Evolutionary conservation across 768 basidiomycete species (phyloP).

Genomic region (Tricholoma flavovirens): DNA sequence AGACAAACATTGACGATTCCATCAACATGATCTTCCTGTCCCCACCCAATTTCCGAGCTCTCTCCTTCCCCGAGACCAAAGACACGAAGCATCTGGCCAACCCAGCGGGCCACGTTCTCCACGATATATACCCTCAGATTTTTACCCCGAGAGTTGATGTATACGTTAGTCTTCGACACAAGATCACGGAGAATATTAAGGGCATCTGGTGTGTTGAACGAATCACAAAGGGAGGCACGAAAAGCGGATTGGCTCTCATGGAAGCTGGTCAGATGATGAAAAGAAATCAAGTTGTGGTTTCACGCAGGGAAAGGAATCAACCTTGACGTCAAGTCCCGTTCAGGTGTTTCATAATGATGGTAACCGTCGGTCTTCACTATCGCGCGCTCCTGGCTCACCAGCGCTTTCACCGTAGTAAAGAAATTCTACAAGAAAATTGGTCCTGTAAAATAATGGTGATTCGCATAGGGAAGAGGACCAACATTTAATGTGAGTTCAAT

Average conservation of each 20-base stretch:
- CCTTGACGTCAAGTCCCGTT: slow-evolving; percentile 64
- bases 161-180: slow-evolving; percentile 81
- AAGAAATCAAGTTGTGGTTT: slow-evolving; percentile 4
- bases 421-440: slow-evolving; percentile 64
- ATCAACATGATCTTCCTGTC: slow-evolving; percentile 46
- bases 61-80: slow-evolving; percentile 76
- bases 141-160: slow-evolving; percentile 65
- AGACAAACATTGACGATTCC: slow-evolving; percentile 47
- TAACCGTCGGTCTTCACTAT: slow-evolving; percentile 51
- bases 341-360: slow-evolving; percentile 61
- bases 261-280: slow-evolving; percentile 41
- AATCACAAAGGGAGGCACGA: slow-evolving; percentile 87
- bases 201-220: slow-evolving; percentile 91
- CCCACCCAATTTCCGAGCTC: slow-evolving; percentile 79
- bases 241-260: slow-evolving; percentile 72
- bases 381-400: slow-evolving; percentile 51
- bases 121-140: slow-evolving; percentile 58
- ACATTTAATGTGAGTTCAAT: slow-evolving; percentile 86
- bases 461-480: slow-evolving; percentile 20
- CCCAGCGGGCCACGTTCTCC: slow-evolving; percentile 61
- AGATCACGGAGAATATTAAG: slow-evolving; percentile 72
- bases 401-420: slow-evolving; percentile 82
- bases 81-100: slow-evolving; percentile 67
- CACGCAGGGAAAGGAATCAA: slow-evolving; percentile 23
- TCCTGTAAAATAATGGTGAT: slow-evolving; percentile 10